Base-by-base conservation (phyloP, 768 basidiomycete species). In the Pholiota molesta region DNA sequence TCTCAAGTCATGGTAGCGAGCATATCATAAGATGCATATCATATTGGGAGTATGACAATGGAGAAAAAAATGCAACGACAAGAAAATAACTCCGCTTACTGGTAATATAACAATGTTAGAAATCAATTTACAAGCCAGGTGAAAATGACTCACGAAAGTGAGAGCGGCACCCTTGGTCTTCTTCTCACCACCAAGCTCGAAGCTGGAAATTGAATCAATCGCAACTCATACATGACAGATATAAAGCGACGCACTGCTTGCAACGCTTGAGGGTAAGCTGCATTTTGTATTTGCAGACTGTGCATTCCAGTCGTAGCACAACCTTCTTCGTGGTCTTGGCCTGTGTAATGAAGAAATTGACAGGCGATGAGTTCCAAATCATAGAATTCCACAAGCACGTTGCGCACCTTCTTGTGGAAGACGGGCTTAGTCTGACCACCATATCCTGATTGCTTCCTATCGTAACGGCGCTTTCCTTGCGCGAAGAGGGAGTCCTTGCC, bases 341-440 rank as follows among this genome's bases (percentile, higher is more conserved):
- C 91, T 94, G 73, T 53, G 57, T 53, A 44, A n/a, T 61, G 14
- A 21, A 44, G 5, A 21, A 10, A 28, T 19, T 45, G 23, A 13
- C 35, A 17, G 23, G 21, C 23, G 4, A 39, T 21, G 39, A n/a
- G n/a, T 29, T 55, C 2, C 53, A 60, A 23, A 44, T 44, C 17
- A 23, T 26, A 21, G 51, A 5, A 63, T 47, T 29, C 0, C 5
- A 26, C 31, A 47, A n/a, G 14, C 2, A n/a, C 28, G 14, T n/a
- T 31, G 75, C 81, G 71, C 67, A 89, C 95, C 90, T 97, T 99
- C 86, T 99, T 99, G 92, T 99, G 97, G 91, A 99, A 99, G 80
- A 99, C 96, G 64, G 97, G 97, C 84, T 99, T 99, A 62, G 97
- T 99, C 86, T 99, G 97, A 82, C 97, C 97, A 91, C 97, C 97